phyloP scores from a whole-genome alignment of 306 rosid species.

The Clitoria ternatea region DNA sequence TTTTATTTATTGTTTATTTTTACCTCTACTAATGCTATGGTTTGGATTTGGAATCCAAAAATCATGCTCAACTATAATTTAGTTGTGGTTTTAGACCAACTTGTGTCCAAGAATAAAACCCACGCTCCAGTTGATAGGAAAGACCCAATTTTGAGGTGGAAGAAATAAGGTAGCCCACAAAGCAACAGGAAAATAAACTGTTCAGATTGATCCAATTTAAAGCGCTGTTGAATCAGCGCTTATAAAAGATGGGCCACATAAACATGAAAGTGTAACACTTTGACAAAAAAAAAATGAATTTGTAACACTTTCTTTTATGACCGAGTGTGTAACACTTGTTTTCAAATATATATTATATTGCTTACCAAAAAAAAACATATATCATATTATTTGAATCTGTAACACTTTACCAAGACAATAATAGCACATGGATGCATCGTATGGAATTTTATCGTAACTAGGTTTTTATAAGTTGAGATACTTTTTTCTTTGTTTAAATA shows the following conservation, averaged over 20 bases:
- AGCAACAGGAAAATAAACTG: not conserved
- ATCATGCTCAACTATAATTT: not conserved
- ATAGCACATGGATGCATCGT: too few relatives aligned
- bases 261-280: too few relatives aligned
- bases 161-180: slow-evolving; percentile 13
- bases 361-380: too few relatives aligned
- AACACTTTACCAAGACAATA: too few relatives aligned
- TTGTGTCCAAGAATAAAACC: not conserved
- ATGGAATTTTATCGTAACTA: too few relatives aligned
- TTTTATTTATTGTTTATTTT: not conserved
- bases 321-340: too few relatives aligned
- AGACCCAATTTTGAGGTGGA: not conserved
- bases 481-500: too few relatives aligned
- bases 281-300: too few relatives aligned
- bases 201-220: not conserved
- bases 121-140: not conserved
- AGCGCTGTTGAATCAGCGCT: not conserved
- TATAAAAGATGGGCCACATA: not conserved
- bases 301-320: too few relatives aligned
- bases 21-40: not conserved
- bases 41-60: not conserved
- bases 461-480: too few relatives aligned
- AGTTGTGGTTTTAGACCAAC: not conserved
- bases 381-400: too few relatives aligned
- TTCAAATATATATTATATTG: too few relatives aligned